These are phyloP conservation scores for Penicillium verhagenii DNA, from an alignment of 495 filamentous ascomycete genomes.

Conservation along the genomic window DNA sequence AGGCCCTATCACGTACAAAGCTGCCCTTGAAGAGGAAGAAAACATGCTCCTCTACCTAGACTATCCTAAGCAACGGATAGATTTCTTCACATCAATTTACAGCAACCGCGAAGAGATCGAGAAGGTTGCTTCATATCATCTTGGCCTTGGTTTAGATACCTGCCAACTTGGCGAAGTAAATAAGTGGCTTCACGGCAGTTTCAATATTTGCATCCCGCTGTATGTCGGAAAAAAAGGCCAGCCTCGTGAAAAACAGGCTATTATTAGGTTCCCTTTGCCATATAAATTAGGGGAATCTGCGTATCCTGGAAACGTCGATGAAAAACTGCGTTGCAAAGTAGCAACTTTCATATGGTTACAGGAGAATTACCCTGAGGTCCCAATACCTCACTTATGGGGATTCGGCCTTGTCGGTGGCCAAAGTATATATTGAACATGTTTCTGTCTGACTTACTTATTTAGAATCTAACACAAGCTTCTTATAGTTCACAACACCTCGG, in stretches of 20 bases:
- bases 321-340: constrained; percentile 38
- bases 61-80: neutral
- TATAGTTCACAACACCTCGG: constrained; percentile 15
- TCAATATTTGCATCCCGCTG: constrained; percentile 41
- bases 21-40: neutral
- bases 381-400: constrained; percentile 33
- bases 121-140: constrained; percentile 1
- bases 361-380: constrained; percentile 33
- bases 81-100: constrained; percentile 1
- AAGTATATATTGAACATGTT: neutral
- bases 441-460: constrained; percentile 8
- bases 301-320: constrained; percentile 37
- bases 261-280: constrained; percentile 41
- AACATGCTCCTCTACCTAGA: constrained; percentile 3
- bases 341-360: constrained; percentile 39
- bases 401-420: constrained; percentile 19
- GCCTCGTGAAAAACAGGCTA: constrained; percentile 18
- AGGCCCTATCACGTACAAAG: neutral
- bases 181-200: constrained; percentile 41
- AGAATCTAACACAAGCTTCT: neutral
- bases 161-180: constrained; percentile 23
- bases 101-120: constrained; percentile 1
- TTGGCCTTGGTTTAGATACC: neutral
- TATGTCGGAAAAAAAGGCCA: constrained; percentile 13
- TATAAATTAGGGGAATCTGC: constrained; percentile 33